These are phyloP conservation scores for Durotheca rogersii DNA, from an alignment of 495 filamentous ascomycete genomes.

Conservation along the genomic window DNA sequence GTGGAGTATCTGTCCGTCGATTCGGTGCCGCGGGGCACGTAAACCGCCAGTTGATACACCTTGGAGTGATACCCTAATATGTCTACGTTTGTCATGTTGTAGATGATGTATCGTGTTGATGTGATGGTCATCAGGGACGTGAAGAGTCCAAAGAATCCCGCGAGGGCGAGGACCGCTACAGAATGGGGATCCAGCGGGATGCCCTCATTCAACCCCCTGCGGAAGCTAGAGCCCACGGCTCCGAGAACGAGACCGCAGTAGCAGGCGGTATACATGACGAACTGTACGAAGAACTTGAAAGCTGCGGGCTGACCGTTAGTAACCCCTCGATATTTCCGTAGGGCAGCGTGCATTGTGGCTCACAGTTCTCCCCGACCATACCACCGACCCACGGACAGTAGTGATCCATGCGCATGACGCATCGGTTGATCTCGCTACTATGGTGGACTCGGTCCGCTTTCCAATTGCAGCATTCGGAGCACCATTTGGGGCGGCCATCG, in stretches of 20 bases:
- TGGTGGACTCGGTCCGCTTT: constrained; percentile 86
- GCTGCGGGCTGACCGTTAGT: constrained; percentile 39
- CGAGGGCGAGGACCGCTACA: constrained; percentile 41
- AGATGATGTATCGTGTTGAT: constrained; percentile 64
- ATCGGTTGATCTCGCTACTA: constrained; percentile 75
- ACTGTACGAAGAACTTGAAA: constrained; percentile 90
- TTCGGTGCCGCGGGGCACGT: constrained; percentile 57
- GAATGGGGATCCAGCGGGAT: constrained; percentile 38
- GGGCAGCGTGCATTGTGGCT: constrained; percentile 9
- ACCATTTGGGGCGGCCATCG: constrained; percentile 80
- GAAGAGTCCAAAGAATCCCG: constrained; percentile 74
- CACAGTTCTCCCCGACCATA: constrained; percentile 73
- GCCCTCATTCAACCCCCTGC: constrained; percentile 23
- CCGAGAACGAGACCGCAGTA: constrained; percentile 67
- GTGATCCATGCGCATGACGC: constrained; percentile 88
- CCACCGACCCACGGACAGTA: constrained; percentile 96
- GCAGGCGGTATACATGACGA: constrained; percentile 67
- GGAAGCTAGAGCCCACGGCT: constrained; percentile 38
- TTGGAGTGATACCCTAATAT: constrained; percentile 60
- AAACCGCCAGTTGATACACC: constrained; percentile 73
- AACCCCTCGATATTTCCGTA: neutral
- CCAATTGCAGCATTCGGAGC: constrained; percentile 73
- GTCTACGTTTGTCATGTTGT: constrained; percentile 83
- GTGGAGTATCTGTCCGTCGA: constrained; percentile 41
- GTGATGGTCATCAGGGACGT: constrained; percentile 69